These are phyloP conservation scores for Oemleria cerasiformis DNA, from an alignment of 306 rosid genomes.

Conservation along the genomic window DNA sequence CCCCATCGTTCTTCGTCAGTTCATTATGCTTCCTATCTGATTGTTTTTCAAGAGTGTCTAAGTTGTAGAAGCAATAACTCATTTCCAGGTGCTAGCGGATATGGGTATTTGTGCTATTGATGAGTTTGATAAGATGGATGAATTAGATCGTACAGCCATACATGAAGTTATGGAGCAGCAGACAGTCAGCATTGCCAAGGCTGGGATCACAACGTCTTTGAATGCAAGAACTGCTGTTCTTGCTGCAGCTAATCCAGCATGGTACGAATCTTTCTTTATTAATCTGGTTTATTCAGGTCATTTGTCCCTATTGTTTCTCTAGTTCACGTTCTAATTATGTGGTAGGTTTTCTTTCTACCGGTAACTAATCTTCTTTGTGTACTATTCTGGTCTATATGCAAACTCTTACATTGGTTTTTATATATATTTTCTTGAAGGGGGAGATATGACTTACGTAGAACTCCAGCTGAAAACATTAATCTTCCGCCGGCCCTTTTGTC, in stretches of 20 bases:
- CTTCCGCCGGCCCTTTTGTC: constrained; percentile 96
- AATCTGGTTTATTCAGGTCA: neutral
- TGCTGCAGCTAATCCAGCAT: constrained; percentile 99
- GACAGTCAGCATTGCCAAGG: constrained; percentile 99
- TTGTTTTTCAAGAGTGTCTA: constrained; percentile 19
- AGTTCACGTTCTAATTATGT: constrained; percentile 1
- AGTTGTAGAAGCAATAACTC: constrained; percentile 20
- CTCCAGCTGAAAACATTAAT: constrained; percentile 98
- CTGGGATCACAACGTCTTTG: constrained; percentile 94
- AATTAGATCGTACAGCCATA: constrained; percentile 94
- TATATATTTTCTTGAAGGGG: constrained; percentile 61
- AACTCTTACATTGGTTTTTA: constrained; percentile 27
- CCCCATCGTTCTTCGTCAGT: neutral
- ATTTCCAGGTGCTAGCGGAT: constrained; percentile 87
- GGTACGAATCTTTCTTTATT: constrained; percentile 44
- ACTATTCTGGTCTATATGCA: constrained; percentile 13
- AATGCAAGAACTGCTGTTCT: constrained; percentile 99
- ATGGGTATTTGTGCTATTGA: constrained; percentile 99
- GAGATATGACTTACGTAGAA: constrained; percentile 90
- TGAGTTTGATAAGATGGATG: constrained; percentile 99
- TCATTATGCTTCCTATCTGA: neutral
- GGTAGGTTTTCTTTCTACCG: constrained; percentile 12
- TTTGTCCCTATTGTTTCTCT: constrained; percentile 1
- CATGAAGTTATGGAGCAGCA: constrained; percentile 99
- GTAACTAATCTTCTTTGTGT: constrained; percentile 1